Conservation (phyloP, 441 rosid species). For the Euphorbia celastroides region DNA sequence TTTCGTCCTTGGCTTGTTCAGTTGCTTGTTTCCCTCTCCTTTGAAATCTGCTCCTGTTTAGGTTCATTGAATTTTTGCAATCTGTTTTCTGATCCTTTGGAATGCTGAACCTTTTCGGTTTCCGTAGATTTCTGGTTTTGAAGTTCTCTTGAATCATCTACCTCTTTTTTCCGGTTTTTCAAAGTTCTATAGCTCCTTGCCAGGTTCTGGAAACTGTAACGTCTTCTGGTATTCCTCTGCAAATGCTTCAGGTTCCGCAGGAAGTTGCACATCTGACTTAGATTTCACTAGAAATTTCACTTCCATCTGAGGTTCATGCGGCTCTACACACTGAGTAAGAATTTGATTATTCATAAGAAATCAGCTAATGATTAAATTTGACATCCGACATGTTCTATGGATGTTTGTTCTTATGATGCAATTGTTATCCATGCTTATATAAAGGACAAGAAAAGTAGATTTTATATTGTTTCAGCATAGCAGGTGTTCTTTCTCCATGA, state of each 20-base stretch:
- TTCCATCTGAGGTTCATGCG: constrained; percentile 16
- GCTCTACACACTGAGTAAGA: too few species aligned
- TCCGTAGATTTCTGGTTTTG: constrained; percentile 22
- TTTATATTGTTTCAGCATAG: too few species aligned
- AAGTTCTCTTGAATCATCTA: constrained; percentile 18
- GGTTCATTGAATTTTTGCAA: constrained; percentile 31
- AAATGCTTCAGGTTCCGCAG: constrained; percentile 17
- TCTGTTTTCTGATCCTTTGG: constrained; percentile 31
- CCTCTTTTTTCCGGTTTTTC: constrained; percentile 28
- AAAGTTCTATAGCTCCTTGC: constrained; percentile 18
- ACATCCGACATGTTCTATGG: too few species aligned
- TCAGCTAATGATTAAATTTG: too few species aligned
- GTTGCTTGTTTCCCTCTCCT: too few species aligned
- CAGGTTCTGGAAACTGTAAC: constrained; percentile 9
- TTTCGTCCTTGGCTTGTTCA: too few species aligned
- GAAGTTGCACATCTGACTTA: constrained; percentile 15
- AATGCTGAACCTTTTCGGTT: constrained; percentile 24
- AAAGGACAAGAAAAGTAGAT: too few species aligned
- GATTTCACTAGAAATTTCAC: constrained; percentile 16
- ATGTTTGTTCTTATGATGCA: too few species aligned
- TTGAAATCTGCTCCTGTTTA: constrained; percentile 29
- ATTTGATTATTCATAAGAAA: too few species aligned
- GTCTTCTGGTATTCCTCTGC: not conserved
- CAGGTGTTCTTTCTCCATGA: too few species aligned
- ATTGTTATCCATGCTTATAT: too few species aligned